phyloP scores from a whole-genome alignment of 2,329 filamentous ascomycete species.

The Fusarium sp. region DNA sequence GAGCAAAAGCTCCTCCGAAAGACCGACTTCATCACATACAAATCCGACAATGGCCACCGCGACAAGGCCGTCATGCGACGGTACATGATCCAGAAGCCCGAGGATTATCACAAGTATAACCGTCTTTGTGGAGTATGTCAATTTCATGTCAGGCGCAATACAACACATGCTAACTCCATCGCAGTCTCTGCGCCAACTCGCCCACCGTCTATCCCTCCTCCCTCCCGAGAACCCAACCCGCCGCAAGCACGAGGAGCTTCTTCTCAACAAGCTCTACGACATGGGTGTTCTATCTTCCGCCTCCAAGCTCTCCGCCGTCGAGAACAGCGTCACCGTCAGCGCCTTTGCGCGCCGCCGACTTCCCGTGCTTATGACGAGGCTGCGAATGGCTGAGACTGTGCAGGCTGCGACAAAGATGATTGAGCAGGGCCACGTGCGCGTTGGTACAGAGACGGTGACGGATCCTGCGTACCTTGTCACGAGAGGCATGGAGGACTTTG shows the following conservation, averaged over 20 bases:
- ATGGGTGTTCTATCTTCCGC: slow-evolving; percentile 87
- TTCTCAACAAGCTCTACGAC: slow-evolving; percentile 92
- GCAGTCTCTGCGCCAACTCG: slow-evolving; percentile 87
- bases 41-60: slow-evolving; percentile 88
- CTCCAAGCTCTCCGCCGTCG: slow-evolving; percentile 86
- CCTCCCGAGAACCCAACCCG: slow-evolving; percentile 84
- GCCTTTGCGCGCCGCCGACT: slow-evolving; percentile 88
- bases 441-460: slow-evolving; percentile 90
- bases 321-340: slow-evolving; percentile 89
- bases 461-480: slow-evolving; percentile 93
- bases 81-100: slow-evolving; percentile 91
- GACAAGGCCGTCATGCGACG: slow-evolving; percentile 84
- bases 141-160: slow-evolving; percentile 38
- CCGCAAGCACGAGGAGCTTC: slow-evolving; percentile 85
- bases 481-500: slow-evolving; percentile 92
- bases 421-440: slow-evolving; percentile 93
- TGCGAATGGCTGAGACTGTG: slow-evolving; percentile 93
- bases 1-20: slow-evolving; percentile 95
- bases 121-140: slow-evolving; percentile 75
- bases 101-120: slow-evolving; percentile 82
- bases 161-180: slow-evolving; percentile 20
- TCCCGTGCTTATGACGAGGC: slow-evolving; percentile 90
- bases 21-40: slow-evolving; percentile 96
- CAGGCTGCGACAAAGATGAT: slow-evolving; percentile 88
- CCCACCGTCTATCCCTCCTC: slow-evolving; percentile 87